A percentile compares a stretch with the other conserved stretches of the same genome.
Conservation (phyloP, 2,329 filamentous ascomycete genomes). For the Fusarium nematophilum region DNA sequence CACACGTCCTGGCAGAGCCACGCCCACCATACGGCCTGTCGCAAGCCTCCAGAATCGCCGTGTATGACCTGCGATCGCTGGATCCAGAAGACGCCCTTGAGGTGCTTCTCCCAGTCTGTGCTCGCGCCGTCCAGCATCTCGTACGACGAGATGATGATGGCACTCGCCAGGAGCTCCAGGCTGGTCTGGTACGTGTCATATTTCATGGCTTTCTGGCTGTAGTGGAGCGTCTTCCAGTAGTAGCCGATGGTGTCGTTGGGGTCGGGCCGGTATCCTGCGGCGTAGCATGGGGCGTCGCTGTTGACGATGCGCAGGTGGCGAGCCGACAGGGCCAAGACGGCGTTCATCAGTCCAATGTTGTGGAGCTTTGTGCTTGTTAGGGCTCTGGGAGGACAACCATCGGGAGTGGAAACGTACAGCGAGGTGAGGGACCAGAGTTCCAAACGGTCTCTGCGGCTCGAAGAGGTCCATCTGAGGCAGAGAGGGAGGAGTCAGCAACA, state of each 20-base stretch:
- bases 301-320: not conserved
- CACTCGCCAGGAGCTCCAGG: conserved; percentile 67
- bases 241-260: conserved; percentile 55
- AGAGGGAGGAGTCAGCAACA: not conserved
- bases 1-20: conserved; percentile 75
- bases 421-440: conserved; percentile 28
- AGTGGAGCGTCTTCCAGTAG: conserved; percentile 71
- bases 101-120: conserved; percentile 66
- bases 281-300: not conserved
- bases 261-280: not conserved
- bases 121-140: conserved; percentile 71
- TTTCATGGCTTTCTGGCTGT: conserved; percentile 68
- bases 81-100: conserved; percentile 74
- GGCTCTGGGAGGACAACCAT: conserved; percentile 1
- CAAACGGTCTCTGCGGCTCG: conserved; percentile 33
- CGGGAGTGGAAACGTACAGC: conserved; percentile 43
- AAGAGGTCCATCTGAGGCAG: conserved; percentile 32
- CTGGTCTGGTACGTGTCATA: conserved; percentile 68
- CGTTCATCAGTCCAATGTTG: conserved; percentile 67
- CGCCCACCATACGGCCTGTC: conserved; percentile 72
- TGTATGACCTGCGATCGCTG: conserved; percentile 70
- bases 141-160: conserved; percentile 70
- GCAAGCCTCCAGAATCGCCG: conserved; percentile 66
- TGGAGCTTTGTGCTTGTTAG: not conserved
- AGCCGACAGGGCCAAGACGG: conserved; percentile 63